phyloP scores from a whole-genome alignment of 345 rosid species.

The Aegle marmelos region DNA sequence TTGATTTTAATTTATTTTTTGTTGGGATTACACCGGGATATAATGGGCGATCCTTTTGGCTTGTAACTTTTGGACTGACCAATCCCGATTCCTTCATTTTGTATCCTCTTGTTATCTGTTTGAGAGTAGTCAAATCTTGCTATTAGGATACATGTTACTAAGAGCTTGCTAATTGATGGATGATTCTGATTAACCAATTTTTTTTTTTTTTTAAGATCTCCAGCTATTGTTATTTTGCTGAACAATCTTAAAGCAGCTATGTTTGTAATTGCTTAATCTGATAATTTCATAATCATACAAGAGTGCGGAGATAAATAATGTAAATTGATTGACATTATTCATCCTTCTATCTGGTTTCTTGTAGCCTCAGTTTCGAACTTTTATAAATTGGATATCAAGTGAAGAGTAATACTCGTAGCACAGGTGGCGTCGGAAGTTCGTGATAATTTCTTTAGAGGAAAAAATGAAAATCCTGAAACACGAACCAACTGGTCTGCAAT shows the following conservation, averaged over 20 bases:
- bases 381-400: too few species aligned
- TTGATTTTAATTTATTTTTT: background rate
- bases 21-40: background rate
- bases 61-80: background rate
- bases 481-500: too few species aligned
- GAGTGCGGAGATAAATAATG: background rate
- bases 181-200: background rate
- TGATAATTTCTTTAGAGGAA: too few species aligned
- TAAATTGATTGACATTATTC: background rate
- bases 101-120: background rate
- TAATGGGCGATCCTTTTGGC: background rate
- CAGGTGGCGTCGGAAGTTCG: too few species aligned
- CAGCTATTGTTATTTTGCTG: background rate
- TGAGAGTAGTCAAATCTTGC: background rate
- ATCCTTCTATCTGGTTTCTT: background rate
- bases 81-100: background rate
- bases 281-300: background rate
- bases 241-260: background rate
- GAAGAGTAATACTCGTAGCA: too few species aligned
- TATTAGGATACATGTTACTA: background rate
- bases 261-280: background rate
- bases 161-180: background rate
- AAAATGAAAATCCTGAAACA: too few species aligned
- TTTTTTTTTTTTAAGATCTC: background rate
- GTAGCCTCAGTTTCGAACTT: background rate